Evolutionary conservation across 805 yeast genomes (phyloP), one percentile per base, ranked within the genome.

Genomic region (Cyberlindnera nakhonratchasimensis): DNA sequence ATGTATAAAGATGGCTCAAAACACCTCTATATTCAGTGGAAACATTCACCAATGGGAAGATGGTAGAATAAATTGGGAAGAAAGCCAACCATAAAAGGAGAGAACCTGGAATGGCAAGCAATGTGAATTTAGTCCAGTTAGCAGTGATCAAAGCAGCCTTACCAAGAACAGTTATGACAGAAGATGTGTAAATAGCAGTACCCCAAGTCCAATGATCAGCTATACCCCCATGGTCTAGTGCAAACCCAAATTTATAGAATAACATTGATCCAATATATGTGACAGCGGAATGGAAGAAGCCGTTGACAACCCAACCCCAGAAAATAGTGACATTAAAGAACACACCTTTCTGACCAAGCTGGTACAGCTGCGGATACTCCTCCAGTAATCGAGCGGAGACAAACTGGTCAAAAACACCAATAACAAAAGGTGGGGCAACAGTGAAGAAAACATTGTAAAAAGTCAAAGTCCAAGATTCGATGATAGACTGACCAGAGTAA

Each of bases 391-490:
- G 73, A 17, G 97, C 95, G 50, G 87, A 83, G 37, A 93, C 89
- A 67, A 87, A 93, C 64, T 93, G 99, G 64, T 93, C 99, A 68
- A 93, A 89, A 5, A 95, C 87, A 43, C 99, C 99, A 54, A 93
- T 71, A 3, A 91, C 95, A 65, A 93, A 86, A 0, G 99, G 99
- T 3, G 99, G 99, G 33, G 88, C 69, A 24, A 86, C 97, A 0
- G 98, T 87, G 65, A 91, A 93, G 40, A 95, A 74, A 10, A 95
- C 96, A 59, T 95, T 93, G 70, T 93, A 95, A 52, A 86, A 86
- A 0, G 99, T 93, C 61, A 95, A 79, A 0, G 97, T 88, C 99
- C 99, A 93, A 0, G 98, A 90, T 63, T 93, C 99, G 61, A 86
- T 85, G 54, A 93, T 82, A 1, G 96, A 87, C 65, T 93, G 96